A percentile compares a stretch with the other conserved stretches of the same genome.
These are phyloP conservation scores for Suillus clintonianus DNA, from an alignment of 768 basidiomycete genomes.

Conservation along the genomic window DNA sequence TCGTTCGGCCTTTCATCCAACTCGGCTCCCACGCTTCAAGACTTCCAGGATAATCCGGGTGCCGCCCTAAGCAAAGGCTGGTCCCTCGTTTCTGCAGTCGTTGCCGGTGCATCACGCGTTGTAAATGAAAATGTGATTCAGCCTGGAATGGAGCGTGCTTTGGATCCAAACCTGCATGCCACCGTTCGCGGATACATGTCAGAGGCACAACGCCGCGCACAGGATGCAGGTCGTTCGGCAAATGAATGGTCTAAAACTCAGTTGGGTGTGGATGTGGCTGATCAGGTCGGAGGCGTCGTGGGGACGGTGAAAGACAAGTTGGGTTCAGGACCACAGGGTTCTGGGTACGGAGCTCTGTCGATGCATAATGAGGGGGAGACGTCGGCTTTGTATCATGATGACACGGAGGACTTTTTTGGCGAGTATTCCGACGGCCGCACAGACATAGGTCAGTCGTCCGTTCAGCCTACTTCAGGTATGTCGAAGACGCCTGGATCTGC, in stretches of 20 bases:
- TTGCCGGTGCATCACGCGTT: constrained; percentile 74
- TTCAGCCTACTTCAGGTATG: constrained; percentile 8
- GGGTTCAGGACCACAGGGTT: constrained; percentile 53
- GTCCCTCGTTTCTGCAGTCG: constrained; percentile 90
- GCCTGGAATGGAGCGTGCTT: constrained; percentile 80
- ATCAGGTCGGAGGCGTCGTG: constrained; percentile 70
- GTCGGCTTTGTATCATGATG: constrained; percentile 63
- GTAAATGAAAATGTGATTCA: constrained; percentile 90
- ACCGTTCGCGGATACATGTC: constrained; percentile 72
- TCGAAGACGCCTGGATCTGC: constrained; percentile 21
- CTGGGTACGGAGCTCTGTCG: constrained; percentile 52
- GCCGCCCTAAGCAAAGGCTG: constrained; percentile 91
- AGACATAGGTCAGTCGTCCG: constrained; percentile 14
- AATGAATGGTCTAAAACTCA: constrained; percentile 78
- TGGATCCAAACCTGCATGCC: constrained; percentile 78
- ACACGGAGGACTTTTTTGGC: constrained; percentile 61
- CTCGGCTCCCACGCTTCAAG: constrained; percentile 73
- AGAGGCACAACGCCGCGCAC: constrained; percentile 68
- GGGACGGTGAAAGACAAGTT: constrained; percentile 61
- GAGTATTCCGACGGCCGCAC: constrained; percentile 28
- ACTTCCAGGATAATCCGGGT: constrained; percentile 85
- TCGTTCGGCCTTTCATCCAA: constrained; percentile 76
- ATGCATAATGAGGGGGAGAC: constrained; percentile 52
- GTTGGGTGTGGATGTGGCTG: constrained; percentile 85
- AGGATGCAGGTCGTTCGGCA: constrained; percentile 58